Evolutionary conservation across 495 filamentous ascomycete species (phyloP).

Genomic region (Neurospora sp.): DNA sequence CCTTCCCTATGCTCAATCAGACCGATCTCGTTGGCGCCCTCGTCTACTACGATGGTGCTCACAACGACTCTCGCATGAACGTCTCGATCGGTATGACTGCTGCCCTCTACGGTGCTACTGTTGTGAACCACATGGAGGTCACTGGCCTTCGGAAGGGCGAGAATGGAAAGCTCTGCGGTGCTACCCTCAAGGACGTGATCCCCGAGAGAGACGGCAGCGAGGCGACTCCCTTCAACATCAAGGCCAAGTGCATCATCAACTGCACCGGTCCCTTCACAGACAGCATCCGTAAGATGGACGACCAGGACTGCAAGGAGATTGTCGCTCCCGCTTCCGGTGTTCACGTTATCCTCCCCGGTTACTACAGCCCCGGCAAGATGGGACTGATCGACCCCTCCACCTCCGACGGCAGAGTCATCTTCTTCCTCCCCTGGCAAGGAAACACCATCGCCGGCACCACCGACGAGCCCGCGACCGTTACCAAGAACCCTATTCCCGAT

Average conservation of each 20-base stretch:
- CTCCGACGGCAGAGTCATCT: conserved; percentile 93
- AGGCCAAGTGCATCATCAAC: conserved; percentile 88
- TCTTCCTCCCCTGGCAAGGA: conserved; percentile 98
- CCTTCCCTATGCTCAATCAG: conserved; percentile 94
- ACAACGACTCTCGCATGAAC: conserved; percentile 99
- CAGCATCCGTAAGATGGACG: conserved; percentile 83
- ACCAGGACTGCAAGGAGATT: conserved; percentile 63
- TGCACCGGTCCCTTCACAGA: conserved; percentile 96
- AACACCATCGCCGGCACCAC: conserved; percentile 98
- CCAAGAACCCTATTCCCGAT: conserved; percentile 72
- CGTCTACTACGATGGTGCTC: conserved; percentile 97
- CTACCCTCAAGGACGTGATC: conserved; percentile 65
- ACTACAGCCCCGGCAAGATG: conserved; percentile 92
- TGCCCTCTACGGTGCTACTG: conserved; percentile 82
- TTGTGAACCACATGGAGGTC: conserved; percentile 90
- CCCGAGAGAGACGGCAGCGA: conserved; percentile 39
- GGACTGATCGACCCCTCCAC: conserved; percentile 91
- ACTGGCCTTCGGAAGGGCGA: conserved; percentile 72
- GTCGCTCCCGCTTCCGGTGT: conserved; percentile 91
- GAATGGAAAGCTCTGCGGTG: conserved; percentile 69
- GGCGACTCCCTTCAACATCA: conserved; percentile 57
- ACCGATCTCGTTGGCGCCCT: conserved; percentile 78
- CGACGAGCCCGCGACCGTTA: conserved; percentile 73
- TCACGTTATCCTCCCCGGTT: conserved; percentile 89
- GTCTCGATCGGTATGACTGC: conserved; percentile 93